These are phyloP conservation scores for Akanthomyces muscarius DNA, from an alignment of 2,329 filamentous ascomycete genomes.

Conservation along the genomic window DNA sequence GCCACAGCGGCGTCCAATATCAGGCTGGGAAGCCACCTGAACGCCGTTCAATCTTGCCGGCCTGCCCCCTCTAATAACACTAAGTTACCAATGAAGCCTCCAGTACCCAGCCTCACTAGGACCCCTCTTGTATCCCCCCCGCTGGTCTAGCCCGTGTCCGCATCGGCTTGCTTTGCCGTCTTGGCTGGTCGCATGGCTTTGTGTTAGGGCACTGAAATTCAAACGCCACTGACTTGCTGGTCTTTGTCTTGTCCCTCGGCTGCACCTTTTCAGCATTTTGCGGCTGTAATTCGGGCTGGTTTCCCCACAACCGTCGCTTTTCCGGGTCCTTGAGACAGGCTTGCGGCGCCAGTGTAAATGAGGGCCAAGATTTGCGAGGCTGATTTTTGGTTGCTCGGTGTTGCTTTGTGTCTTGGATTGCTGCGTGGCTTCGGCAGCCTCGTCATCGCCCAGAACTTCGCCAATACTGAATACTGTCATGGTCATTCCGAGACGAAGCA, in stretches of 20 bases:
- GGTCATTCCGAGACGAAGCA: not conserved
- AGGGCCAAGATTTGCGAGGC: slow-evolving; percentile 6
- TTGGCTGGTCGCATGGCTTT: slow-evolving; percentile 14
- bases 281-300: not conserved
- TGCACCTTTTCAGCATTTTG: not conserved
- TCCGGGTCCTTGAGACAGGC: not conserved
- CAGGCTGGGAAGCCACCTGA: not conserved
- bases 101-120: not conserved
- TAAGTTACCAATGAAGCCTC: not conserved
- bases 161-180: slow-evolving; percentile 14
- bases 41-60: not conserved
- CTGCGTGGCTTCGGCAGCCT: slow-evolving; percentile 2
- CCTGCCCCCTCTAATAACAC: not conserved
- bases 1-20: not conserved
- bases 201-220: slow-evolving; percentile 3
- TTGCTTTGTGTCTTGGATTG: not conserved
- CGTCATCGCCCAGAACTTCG: not conserved
- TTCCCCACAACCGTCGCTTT: not conserved
- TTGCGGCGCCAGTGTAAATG: not conserved
- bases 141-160: slow-evolving; percentile 3
- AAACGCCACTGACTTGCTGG: slow-evolving; percentile 13
- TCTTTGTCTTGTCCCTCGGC: slow-evolving; percentile 10
- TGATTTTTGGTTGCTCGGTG: not conserved
- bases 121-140: not conserved
- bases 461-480: not conserved